Conservation (phyloP, 805 yeast species). For the Myxozyma neotropica region DNA sequence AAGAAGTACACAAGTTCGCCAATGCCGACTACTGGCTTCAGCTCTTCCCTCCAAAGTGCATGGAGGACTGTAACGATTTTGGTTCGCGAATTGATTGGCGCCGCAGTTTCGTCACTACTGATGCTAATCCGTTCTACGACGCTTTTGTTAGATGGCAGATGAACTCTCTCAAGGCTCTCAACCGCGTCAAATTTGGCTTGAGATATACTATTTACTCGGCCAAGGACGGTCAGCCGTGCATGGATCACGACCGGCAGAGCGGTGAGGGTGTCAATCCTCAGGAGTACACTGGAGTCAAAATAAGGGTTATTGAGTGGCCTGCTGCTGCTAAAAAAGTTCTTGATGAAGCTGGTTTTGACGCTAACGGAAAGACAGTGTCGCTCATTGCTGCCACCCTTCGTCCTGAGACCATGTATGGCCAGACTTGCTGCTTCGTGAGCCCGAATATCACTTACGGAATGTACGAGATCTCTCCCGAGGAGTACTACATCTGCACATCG, state of each 20-base stretch:
- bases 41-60: conserved; percentile 88
- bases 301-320: conserved; percentile 62
- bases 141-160: conserved; percentile 96
- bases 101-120: conserved; percentile 93
- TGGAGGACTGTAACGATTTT: conserved; percentile 72
- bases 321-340: conserved; percentile 55
- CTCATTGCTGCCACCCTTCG: conserved; percentile 96
- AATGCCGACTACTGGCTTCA: conserved; percentile 90
- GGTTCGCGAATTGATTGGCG: conserved; percentile 99
- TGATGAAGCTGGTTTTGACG: conserved; percentile 48
- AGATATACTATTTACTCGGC: conserved; percentile 96
- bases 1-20: conserved; percentile 84
- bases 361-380: conserved; percentile 63
- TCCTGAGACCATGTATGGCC: conserved; percentile 99
- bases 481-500: conserved; percentile 82
- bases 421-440: conserved; percentile 95
- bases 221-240: conserved; percentile 98
- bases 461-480: conserved; percentile 72
- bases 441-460: conserved; percentile 92
- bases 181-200: conserved; percentile 96
- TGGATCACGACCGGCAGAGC: conserved; percentile 96
- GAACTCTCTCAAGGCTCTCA: conserved; percentile 78
- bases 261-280: conserved; percentile 98
- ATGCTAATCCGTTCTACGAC: conserved; percentile 92
- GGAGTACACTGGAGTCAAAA: conserved; percentile 93